Base-by-base conservation (phyloP, 352 stramenopile genomes). In the Phytophthora litchii region DNA sequence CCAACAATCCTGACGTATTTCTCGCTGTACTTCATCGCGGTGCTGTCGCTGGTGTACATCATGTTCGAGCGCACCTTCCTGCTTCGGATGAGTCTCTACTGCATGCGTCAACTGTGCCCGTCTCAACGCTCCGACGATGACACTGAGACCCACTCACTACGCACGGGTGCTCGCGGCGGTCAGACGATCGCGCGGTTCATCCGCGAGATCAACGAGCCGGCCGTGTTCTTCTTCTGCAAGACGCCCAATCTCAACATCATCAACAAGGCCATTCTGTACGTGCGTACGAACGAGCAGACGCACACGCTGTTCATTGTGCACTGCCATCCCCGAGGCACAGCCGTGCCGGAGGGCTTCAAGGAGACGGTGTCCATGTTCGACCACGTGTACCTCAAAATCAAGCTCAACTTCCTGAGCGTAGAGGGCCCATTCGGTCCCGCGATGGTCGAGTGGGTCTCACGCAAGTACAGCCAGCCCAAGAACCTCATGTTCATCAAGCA, bases 401-500 rank as follows among this genome's bases (percentile, higher is more conserved):
- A 97, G 78, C 93, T 98, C 51, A 96, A 95, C 54, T 92, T 98
- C 49, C 50, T 98, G 21, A 86, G 79, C 34, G 83, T 98, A 7
- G 83, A 97, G 45, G 86, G 83, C 23, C 64, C 75, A 35, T 96
- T 96, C 48, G 89, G 91, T 5, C 91, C 93, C 1, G 86, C 86
- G 16, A 86, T 96, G 67, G 91, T 98, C 45, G 93, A 97, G 76
- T 98, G 91, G 88, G 59, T 97, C 56, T 85, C 82, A 35, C 75
- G 78, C 67, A 87, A 94, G 67, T 93, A 98, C 62, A 73, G 76
- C 44, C 89, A 98, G 66, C 86, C 86, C 31, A 95, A 96, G 76
- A 98, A 98, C 75, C 91, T 96, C 71, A 98, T 98, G 88, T 98
- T 98, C 71, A 97, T 98, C 76, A 97, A 95, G 70, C 94, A 97